These are phyloP conservation scores for Crucihimalaya himalaica DNA, from an alignment of 345 rosid species.

Conservation along the genomic window DNA sequence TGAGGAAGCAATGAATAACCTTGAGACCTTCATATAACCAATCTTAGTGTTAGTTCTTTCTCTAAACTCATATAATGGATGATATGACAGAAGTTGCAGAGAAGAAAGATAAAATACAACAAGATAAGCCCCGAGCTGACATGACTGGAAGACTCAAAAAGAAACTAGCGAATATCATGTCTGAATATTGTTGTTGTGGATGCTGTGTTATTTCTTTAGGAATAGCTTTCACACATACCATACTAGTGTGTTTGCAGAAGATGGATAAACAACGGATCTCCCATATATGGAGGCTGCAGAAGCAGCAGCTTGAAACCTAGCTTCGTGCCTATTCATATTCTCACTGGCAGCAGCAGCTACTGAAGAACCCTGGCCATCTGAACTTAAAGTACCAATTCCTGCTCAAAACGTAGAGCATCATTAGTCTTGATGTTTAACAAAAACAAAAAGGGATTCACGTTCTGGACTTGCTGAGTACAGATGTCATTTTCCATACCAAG, in stretches of 20 bases:
- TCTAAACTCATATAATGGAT: not conserved
- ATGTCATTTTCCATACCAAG: constrained; percentile 2
- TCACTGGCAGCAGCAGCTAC: constrained; percentile 35
- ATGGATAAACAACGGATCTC: constrained; percentile 81
- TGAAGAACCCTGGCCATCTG: constrained; percentile 55
- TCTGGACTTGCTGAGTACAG: not conserved
- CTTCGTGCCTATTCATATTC: constrained; percentile 62
- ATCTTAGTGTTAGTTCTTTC: constrained; percentile 8
- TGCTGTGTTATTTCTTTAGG: not conserved
- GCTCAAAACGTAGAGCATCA: constrained; percentile 30
- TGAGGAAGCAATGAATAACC: constrained; percentile 54
- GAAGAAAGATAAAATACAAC: not conserved
- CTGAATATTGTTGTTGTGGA: not conserved
- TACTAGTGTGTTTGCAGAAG: constrained; percentile 59
- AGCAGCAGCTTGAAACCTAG: constrained; percentile 81
- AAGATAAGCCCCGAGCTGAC: not conserved
- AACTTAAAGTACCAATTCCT: constrained; percentile 50
- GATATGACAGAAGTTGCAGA: not conserved
- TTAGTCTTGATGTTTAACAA: constrained; percentile 11
- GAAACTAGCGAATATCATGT: not conserved
- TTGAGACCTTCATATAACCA: constrained; percentile 55
- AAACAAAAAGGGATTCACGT: not conserved
- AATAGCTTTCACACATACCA: constrained; percentile 50
- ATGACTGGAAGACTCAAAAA: not conserved
- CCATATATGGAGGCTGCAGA: constrained; percentile 83